phyloP scores from a whole-genome alignment of 1,139 yeast genomes.

The Pichia kudriavzevii region DNA sequence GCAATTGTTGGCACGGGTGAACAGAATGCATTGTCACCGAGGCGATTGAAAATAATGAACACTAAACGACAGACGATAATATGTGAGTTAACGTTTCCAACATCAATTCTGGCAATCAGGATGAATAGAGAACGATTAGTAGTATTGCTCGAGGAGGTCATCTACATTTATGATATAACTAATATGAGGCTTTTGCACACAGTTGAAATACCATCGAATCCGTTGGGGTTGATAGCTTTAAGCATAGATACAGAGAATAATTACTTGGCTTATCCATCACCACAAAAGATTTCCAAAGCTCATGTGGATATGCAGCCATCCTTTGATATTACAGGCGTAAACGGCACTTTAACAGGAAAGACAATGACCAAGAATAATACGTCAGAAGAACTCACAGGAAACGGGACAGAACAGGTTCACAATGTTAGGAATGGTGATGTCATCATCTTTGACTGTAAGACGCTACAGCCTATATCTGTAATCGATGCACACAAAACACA shows the following conservation, averaged over 20 bases:
- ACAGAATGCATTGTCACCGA: slow-evolving; percentile 35
- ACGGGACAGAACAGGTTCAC: slow-evolving; percentile 12
- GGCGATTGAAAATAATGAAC: slow-evolving; percentile 55
- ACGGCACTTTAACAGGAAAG: too few relatives aligned
- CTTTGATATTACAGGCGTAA: not conserved
- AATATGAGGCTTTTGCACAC: slow-evolving; percentile 63
- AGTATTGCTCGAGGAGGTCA: slow-evolving; percentile 57
- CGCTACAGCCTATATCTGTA: slow-evolving; percentile 78
- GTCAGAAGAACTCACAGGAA: too few relatives aligned
- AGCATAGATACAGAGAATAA: slow-evolving; percentile 60
- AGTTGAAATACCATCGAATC: slow-evolving; percentile 41
- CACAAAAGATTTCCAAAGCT: slow-evolving; percentile 36
- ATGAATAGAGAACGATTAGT: slow-evolving; percentile 61
- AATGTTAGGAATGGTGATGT: slow-evolving; percentile 72
- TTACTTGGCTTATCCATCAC: slow-evolving; percentile 83
- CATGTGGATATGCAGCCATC: slow-evolving; percentile 2
- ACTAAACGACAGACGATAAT: slow-evolving; percentile 62
- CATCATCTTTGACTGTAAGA: slow-evolving; percentile 67
- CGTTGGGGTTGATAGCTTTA: slow-evolving; percentile 40
- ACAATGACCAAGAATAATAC: too few relatives aligned
- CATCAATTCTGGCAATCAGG: slow-evolving; percentile 50
- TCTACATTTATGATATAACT: slow-evolving; percentile 65
- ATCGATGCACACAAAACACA: slow-evolving; percentile 91
- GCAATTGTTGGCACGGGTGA: slow-evolving; percentile 51
- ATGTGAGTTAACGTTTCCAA: slow-evolving; percentile 64